Evolutionary conservation across 352 stramenopile species (phyloP), one percentile per base, ranked within the genome.

Genomic region (Peronospora destructor): DNA sequence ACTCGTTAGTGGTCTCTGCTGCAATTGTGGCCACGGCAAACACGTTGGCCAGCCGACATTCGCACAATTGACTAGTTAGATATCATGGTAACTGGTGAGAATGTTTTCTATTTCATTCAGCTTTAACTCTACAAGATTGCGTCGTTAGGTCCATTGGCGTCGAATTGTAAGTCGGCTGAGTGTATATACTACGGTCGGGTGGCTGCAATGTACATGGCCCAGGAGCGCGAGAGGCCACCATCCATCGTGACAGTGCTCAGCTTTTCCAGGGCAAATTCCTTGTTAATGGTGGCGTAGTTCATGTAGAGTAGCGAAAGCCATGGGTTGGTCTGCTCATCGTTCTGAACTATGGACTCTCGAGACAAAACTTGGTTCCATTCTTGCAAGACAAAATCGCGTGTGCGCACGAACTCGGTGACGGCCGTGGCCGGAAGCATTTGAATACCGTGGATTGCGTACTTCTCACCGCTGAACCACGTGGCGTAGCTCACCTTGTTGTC

Each of bases 271-370:
- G 77, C 70, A 10, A 59, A 50, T 4, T 54, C 46, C 26, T 68
- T 73, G 60, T 87, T 70, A 45, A 89, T 53, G 8, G 64, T 76
- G 32, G 80, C 80, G 54, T 91, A 91, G 54, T 87, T 91, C 64
- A 74, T 68, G 48, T 82, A 85, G 16, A 91, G 59, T 34, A 91
- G 60, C 32, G 75, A 87, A n/a, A 86, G 61, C 80, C 80, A 91
- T 51, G 80, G 64, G 49, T 88, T 91, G 5, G 46, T 60, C 25
- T 56, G 32, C 11, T 75, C 48, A 28, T 69, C 56, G 21, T 67
- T 66, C 10, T 53, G 47, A 6, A 85, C 63, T 21, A 75, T 65
- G 11, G 61, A 8, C 13, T 69, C 50, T 19, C 67, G 64, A 21
- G 60, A 62, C 28, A 85, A 44, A 8, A 85, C 49, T 12, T 72